Evolutionary conservation across 73 alveolate genomes (phyloP), one percentile per base, ranked within the genome.

Genomic region (Uronychia binucleata): DNA sequence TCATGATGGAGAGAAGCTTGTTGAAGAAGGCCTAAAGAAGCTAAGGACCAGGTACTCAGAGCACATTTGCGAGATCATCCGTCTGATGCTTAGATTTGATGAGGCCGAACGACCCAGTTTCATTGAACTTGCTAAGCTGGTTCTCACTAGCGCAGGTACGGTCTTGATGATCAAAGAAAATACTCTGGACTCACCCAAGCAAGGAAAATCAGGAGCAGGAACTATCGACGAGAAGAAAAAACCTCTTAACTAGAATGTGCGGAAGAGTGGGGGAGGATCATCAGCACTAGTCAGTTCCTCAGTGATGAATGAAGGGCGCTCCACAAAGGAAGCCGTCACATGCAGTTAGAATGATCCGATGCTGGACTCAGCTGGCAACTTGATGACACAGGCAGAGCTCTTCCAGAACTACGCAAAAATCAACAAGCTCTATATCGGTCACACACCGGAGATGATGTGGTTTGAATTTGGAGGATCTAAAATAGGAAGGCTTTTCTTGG

Each of bases 401-500:
- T 87, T 91, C 83, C 77, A 83, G 80, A 31, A 78, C 83, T 88
- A 91, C 80, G 77, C 86, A 77, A 91, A 91, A 34, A 27, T 84
- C 74, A 87, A 91, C 89, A 33, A 88, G 80, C 80, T 85, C 58
- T 76, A 87, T 82, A 58, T 84, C 46, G 58, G 88, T 82, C 82
- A 87, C 75, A 74, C 79, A 34, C 58, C 34, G 8, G 57, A 77
- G 29, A 74, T 88, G 28, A 95, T 79, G 78, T 97, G 99, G 99
- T 97, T 97, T 91, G 99, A 97, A 87, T 95, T 82, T 82, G 99
- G 99, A 5, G 99, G 99, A 27, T 82, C 91, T 77, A 92, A 93
- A 91, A 94, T 96, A 32, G 98, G 99, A 1, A 89, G 94, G 83
- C 93, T 96, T 86, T 77, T 77, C 26, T 85, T 94, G 34, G 84